phyloP scores from a whole-genome alignment of 495 filamentous ascomycete species.

The Xylaria cubensis region DNA sequence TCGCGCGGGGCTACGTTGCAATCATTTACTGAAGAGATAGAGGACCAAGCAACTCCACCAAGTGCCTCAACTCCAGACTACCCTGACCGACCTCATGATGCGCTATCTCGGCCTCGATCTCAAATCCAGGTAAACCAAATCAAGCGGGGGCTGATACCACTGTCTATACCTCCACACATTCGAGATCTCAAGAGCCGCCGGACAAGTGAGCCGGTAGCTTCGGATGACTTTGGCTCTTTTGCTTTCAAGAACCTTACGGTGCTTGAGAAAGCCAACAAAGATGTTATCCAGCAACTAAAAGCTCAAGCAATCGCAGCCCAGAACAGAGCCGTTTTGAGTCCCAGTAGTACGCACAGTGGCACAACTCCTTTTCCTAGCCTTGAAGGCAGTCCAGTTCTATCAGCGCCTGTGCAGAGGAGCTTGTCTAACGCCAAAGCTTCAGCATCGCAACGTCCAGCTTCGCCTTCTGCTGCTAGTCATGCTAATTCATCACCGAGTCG shows the following conservation, averaged over 20 bases:
- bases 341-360: slow-evolving; percentile 47
- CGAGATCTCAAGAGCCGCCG: slow-evolving; percentile 84
- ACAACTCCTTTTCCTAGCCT: slow-evolving; percentile 65
- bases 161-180: slow-evolving; percentile 96
- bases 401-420: slow-evolving; percentile 79
- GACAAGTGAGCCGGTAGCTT: slow-evolving; percentile 85
- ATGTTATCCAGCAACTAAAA: slow-evolving; percentile 93
- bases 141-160: slow-evolving; percentile 89
- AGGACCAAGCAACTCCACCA: slow-evolving; percentile 82
- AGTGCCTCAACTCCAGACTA: slow-evolving; percentile 71
- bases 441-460: slow-evolving; percentile 74
- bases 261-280: slow-evolving; percentile 97
- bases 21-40: slow-evolving; percentile 88
- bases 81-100: slow-evolving; percentile 90
- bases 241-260: slow-evolving; percentile 97
- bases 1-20: slow-evolving; percentile 87
- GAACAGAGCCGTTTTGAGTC: slow-evolving; percentile 52
- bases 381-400: slow-evolving; percentile 85
- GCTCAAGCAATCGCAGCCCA: slow-evolving; percentile 82
- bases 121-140: slow-evolving; percentile 71
- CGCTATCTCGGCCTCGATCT: slow-evolving; percentile 84
- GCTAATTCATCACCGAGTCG: slow-evolving; percentile 86
- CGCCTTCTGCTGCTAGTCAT: slow-evolving; percentile 80
- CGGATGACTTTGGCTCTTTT: slow-evolving; percentile 95
- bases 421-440: slow-evolving; percentile 74